Conservation (phyloP, 768 basidiomycete species). For the Hypholoma fasciculare region DNA sequence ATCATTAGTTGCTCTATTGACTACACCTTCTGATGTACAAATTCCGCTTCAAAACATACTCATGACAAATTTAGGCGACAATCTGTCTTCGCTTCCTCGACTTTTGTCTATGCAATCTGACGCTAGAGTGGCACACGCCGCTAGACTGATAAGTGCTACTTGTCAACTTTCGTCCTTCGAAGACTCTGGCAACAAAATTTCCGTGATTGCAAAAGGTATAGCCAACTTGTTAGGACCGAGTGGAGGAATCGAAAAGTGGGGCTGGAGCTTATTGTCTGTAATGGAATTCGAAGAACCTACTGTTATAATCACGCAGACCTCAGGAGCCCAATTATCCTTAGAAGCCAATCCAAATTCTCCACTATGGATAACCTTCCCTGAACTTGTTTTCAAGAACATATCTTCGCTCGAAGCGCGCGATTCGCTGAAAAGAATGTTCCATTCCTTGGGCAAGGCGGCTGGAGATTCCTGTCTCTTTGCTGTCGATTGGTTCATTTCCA, state of each 20-base stretch:
- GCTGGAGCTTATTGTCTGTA: slow-evolving; percentile 82
- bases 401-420: slow-evolving; percentile 49
- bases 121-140: slow-evolving; percentile 67
- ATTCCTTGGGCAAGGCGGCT: slow-evolving; percentile 64
- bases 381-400: slow-evolving; percentile 55
- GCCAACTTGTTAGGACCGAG: slow-evolving; percentile 73
- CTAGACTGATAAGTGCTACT: slow-evolving; percentile 68
- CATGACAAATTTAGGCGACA: slow-evolving; percentile 60
- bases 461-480: slow-evolving; percentile 72
- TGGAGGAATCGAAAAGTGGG: slow-evolving; percentile 91
- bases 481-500: slow-evolving; percentile 79
- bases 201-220: slow-evolving; percentile 48
- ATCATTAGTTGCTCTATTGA: slow-evolving; percentile 49
- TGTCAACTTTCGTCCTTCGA: slow-evolving; percentile 46
- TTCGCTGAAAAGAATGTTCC: slow-evolving; percentile 71
- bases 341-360: slow-evolving; percentile 45
- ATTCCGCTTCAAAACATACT: slow-evolving; percentile 55
- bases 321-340: slow-evolving; percentile 56
- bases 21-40: slow-evolving; percentile 38
- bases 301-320: slow-evolving; percentile 44
- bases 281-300: slow-evolving; percentile 69
- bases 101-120: slow-evolving; percentile 72
- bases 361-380: slow-evolving; percentile 53
- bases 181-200: slow-evolving; percentile 25
- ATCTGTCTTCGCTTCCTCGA: slow-evolving; percentile 70